Conservation (phyloP, 177 flowering plant genomes). For the Tripterygium wilfordii region DNA sequence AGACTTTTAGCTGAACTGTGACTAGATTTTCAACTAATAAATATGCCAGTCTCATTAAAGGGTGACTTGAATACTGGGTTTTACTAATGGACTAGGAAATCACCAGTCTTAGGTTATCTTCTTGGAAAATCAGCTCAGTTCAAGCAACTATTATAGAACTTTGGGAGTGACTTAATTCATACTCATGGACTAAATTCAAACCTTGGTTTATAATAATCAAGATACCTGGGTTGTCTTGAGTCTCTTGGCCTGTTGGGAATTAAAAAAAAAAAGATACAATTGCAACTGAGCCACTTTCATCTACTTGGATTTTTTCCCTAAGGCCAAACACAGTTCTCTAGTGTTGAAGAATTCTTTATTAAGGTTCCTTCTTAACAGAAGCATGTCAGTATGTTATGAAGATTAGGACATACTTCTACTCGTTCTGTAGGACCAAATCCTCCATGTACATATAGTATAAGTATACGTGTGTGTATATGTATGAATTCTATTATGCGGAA, state of each 20-base stretch:
- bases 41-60: too few relatives aligned
- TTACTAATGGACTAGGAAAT: background rate
- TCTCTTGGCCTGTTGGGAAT: constrained; percentile 14
- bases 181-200: background rate
- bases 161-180: background rate
- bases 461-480: too few relatives aligned
- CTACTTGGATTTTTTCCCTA: constrained; percentile 16
- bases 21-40: too few relatives aligned
- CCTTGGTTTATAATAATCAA: constrained; percentile 2
- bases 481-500: too few relatives aligned
- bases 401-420: constrained; percentile 4
- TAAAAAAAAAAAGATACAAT: background rate
- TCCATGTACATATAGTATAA: constrained; percentile 8
- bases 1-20: too few relatives aligned
- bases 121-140: background rate
- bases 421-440: constrained; percentile 7
- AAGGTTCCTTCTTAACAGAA: constrained; percentile 12
- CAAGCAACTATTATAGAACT: background rate
- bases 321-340: constrained; percentile 21
- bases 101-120: background rate
- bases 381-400: constrained; percentile 13
- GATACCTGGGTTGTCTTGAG: constrained; percentile 9
- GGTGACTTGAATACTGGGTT: too few relatives aligned
- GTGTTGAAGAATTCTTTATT: constrained; percentile 30
- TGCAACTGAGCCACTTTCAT: constrained; percentile 7